Conservation (phyloP, 768 basidiomycete species). For the Kwoniella bestiolae region DNA sequence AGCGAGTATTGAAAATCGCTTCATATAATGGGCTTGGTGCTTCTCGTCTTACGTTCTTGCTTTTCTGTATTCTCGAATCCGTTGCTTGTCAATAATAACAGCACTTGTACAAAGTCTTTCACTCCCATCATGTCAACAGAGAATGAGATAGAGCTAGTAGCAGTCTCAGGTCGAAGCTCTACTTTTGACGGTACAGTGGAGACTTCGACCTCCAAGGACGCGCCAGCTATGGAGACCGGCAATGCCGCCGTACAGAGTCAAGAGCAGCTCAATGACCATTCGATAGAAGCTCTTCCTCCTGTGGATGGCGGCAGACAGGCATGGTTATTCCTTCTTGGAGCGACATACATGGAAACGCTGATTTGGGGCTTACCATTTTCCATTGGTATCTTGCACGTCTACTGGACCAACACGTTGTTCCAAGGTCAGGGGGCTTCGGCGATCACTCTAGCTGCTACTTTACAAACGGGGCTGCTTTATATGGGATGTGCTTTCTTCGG, state of each 20-base stretch:
- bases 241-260: background rate
- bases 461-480: constrained; percentile 50
- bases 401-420: constrained; percentile 48
- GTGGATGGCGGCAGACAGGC: constrained; percentile 43
- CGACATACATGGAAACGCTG: constrained; percentile 44
- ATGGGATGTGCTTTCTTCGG: constrained; percentile 42
- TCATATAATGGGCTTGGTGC: too few species aligned
- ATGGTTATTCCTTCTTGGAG: constrained; percentile 47
- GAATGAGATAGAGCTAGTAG: constrained; percentile 2
- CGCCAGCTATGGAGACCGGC: background rate
- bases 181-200: background rate
- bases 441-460: constrained; percentile 48
- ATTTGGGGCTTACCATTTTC: constrained; percentile 53
- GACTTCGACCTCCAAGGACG: background rate
- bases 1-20: too few species aligned
- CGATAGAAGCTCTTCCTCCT: constrained; percentile 18
- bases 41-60: too few species aligned
- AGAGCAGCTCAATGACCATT: constrained; percentile 4
- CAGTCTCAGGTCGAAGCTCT: background rate
- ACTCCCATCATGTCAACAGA: too few species aligned
- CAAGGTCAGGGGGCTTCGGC: constrained; percentile 29
- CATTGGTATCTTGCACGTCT: constrained; percentile 50
- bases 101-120: too few species aligned
- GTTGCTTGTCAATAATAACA: too few species aligned
- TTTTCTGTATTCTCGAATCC: too few species aligned